phyloP scores from a whole-genome alignment of 2,329 filamentous ascomycete species.

The Aspergillus costaricaensis region DNA sequence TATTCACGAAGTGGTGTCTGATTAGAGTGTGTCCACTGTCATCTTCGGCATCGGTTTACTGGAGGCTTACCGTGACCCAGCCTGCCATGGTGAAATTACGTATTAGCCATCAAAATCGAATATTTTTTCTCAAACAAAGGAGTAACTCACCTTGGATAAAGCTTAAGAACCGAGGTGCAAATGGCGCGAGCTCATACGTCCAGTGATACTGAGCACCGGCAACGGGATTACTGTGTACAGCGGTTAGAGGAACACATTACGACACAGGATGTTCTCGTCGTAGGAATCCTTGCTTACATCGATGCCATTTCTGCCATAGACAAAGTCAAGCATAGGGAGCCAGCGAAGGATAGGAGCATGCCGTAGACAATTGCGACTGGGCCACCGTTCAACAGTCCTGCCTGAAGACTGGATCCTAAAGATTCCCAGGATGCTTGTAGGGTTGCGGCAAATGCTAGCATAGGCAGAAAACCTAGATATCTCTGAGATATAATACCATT shows the following conservation, averaged over 20 bases:
- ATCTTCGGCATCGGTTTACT: neutral
- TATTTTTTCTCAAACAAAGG: no score
- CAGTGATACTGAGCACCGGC: slow-evolving; percentile 43
- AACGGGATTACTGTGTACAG: slow-evolving; percentile 13
- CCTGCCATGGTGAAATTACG: neutral
- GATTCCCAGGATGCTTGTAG: slow-evolving; percentile 39
- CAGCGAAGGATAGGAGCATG: slow-evolving; percentile 30
- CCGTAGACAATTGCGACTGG: slow-evolving; percentile 33
- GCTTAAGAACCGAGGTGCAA: slow-evolving; percentile 23
- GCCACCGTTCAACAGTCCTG: slow-evolving; percentile 27
- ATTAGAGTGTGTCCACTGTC: neutral
- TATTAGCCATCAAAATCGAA: neutral
- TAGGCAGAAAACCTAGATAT: slow-evolving; percentile 34
- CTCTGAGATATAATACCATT: neutral
- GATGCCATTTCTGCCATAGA: slow-evolving; percentile 39
- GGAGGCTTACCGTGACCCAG: slow-evolving; percentile 3
- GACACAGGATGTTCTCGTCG: neutral
- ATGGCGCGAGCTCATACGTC: slow-evolving; percentile 35
- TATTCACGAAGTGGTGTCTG: neutral
- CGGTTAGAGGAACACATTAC: slow-evolving; percentile 5
- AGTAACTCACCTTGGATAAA: slow-evolving; percentile 23
- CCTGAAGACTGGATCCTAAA: slow-evolving; percentile 12
- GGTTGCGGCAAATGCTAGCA: slow-evolving; percentile 35
- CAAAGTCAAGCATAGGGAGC: slow-evolving; percentile 31
- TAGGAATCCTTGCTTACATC: slow-evolving; percentile 20